Base-by-base conservation (phyloP, 2,329 filamentous ascomycete genomes). In the Colletotrichum higginsianum region DNA sequence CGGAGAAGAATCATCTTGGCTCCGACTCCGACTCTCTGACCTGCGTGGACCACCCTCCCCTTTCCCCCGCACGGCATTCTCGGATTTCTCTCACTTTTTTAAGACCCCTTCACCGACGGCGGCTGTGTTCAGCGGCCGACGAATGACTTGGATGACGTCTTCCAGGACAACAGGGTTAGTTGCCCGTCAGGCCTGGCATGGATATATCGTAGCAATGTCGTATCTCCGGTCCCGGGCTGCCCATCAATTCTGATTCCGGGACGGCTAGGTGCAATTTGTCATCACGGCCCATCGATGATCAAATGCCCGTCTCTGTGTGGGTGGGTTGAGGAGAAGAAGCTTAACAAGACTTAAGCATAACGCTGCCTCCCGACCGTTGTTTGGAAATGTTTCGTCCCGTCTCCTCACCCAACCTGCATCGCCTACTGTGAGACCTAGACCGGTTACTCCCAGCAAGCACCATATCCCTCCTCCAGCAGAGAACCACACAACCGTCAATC, bases 131-230 rank as follows among this genome's bases (percentile, higher is more conserved):
- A 35, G 50, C 21, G 50, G 44, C 50, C 16, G 38, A 30, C 42
- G 21, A 42, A 52, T 21, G 58, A 62, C 7, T 67, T 63, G 26
- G 58, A 71, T 71, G 68, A 71, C 68, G 57, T 63, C 64, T 68
- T 40, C 64, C 47, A 67, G 64, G 49, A 40, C 30, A 42, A 11
- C 26, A 18, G 49, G 9, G 18, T 6, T 47, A 35, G 42, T 21
- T 44, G 52, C 26, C 40, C 13, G 46, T 23, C 49, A 23, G 12
- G 12, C n/a, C 42, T 18, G 15, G n/a, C 60, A 52, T 49, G 44
- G 50, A 21, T 21, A 15, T 46, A 4, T 61, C 21, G 44, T 53
- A 56, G 46, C 35, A 44, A 49, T 44, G 18, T 30, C 26, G 30
- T 46, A 49, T 46, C 62, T 66, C 67, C 61, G 47, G 26, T 26